phyloP scores from a whole-genome alignment of 768 basidiomycete genomes.

The Sporobolomyces pararoseus region DNA sequence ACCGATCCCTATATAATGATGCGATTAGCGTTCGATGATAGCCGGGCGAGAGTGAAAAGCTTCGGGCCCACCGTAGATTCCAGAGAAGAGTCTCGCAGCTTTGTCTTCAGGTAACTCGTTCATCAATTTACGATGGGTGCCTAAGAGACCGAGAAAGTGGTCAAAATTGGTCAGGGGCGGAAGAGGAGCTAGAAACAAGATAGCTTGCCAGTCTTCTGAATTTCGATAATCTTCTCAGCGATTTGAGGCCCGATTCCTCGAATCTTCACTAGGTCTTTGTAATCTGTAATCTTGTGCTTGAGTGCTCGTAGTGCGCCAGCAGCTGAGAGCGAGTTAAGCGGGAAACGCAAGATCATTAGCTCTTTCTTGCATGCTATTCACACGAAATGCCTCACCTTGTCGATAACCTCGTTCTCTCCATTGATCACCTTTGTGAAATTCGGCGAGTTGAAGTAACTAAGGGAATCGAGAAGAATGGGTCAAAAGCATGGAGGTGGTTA shows the following conservation, averaged over 20 bases:
- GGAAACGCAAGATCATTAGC: neutral
- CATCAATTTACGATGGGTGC: constrained; percentile 9
- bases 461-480: neutral
- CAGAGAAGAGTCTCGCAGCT: neutral
- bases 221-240: constrained; percentile 23
- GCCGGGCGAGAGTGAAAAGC: neutral
- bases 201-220: constrained; percentile 8
- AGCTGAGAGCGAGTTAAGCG: neutral
- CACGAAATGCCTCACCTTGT: constrained; percentile 7
- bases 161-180: too few species aligned
- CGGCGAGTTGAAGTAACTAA: constrained; percentile 23
- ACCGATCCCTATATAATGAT: constrained; percentile 4
- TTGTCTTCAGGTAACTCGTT: neutral
- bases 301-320: neutral
- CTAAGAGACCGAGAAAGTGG: too few species aligned
- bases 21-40: neutral
- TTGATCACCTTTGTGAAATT: neutral
- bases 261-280: neutral
- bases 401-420: constrained; percentile 15
- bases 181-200: neutral
- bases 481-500: too few species aligned
- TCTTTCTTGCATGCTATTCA: too few species aligned
- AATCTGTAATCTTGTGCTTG: neutral
- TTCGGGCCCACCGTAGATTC: constrained; percentile 10
- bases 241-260: constrained; percentile 18